A percentile compares a stretch with the other conserved stretches of the same genome.
phyloP scores from a whole-genome alignment of 2,329 filamentous ascomycete genomes.

The Colletotrichum ledebouriae region DNA sequence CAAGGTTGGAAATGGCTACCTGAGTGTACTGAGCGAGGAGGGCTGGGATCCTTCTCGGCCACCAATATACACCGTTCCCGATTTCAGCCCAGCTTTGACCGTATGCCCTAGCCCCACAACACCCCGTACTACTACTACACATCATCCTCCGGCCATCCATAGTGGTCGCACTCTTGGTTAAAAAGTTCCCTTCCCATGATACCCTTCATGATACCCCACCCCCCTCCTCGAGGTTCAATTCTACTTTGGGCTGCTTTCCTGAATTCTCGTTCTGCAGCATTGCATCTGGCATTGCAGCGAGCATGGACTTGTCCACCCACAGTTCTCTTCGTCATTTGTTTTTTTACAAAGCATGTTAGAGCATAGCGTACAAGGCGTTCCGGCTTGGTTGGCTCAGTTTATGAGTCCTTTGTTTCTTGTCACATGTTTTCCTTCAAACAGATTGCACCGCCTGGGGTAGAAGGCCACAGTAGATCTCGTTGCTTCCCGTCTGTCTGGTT shows the following conservation, averaged over 20 bases:
- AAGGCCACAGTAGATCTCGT: conserved; percentile 40
- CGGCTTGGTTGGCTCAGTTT: conserved; percentile 41
- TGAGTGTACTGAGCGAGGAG: conserved; percentile 88
- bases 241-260: conserved; percentile 39
- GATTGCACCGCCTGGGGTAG: conserved; percentile 33
- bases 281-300: conserved; percentile 37
- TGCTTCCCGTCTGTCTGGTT: conserved; percentile 38
- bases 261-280: conserved; percentile 34
- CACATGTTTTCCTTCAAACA: conserved; percentile 38
- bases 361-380: conserved; percentile 59
- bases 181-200: conserved; percentile 45
- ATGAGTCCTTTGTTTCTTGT: conserved; percentile 42
- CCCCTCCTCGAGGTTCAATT: conserved; percentile 39
- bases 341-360: conserved; percentile 49
- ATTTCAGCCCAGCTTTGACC: conserved; percentile 54
- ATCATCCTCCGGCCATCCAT: conserved; percentile 61
- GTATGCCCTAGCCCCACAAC: conserved; percentile 54
- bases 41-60: conserved; percentile 65
- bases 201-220: conserved; percentile 46
- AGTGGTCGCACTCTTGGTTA: conserved; percentile 66
- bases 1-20: conserved; percentile 88
- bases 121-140: conserved; percentile 52
- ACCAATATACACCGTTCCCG: conserved; percentile 54
- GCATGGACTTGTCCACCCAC: conserved; percentile 36
- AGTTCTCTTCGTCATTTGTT: conserved; percentile 43